Percentiles rank a stretch among this genome's conserved stretches.
Conservation (phyloP, 2,329 filamentous ascomycete species). For the Hypoxylon sp. region DNA sequence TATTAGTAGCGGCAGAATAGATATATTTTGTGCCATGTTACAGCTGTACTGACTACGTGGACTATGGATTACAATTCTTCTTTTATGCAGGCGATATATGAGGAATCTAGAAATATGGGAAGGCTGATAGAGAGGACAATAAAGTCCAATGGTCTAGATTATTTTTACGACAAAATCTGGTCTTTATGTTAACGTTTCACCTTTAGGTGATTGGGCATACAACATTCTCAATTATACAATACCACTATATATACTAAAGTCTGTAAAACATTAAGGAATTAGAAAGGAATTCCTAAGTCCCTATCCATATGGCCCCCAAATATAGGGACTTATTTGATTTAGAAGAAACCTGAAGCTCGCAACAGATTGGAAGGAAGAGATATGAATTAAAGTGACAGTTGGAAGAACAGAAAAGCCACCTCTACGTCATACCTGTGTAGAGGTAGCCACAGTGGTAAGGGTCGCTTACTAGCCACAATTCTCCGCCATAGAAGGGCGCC, state of each 20-base stretch:
- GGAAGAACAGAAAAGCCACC: not conserved
- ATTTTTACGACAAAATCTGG: not conserved
- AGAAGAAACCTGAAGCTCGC: no score
- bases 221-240: not conserved
- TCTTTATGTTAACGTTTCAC: not conserved
- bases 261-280: not conserved
- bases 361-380: no score
- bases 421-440: slow-evolving; percentile 10
- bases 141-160: not conserved
- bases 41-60: no score
- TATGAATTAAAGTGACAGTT: no score
- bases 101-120: not conserved
- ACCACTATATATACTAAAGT: not conserved
- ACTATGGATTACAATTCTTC: not conserved
- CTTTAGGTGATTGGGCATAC: not conserved
- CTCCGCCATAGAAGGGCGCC: slow-evolving; percentile 5
- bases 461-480: slow-evolving; percentile 16
- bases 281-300: not conserved
- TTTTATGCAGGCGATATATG: not conserved
- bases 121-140: not conserved
- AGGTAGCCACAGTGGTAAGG: slow-evolving; percentile 11
- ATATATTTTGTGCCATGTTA: not conserved
- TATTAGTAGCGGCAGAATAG: slow-evolving; percentile 2
- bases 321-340: no score
- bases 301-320: no score